Evolutionary conservation across 371 early-diverging fungal species (phyloP).

Genomic region (Circinella umbellata): DNA sequence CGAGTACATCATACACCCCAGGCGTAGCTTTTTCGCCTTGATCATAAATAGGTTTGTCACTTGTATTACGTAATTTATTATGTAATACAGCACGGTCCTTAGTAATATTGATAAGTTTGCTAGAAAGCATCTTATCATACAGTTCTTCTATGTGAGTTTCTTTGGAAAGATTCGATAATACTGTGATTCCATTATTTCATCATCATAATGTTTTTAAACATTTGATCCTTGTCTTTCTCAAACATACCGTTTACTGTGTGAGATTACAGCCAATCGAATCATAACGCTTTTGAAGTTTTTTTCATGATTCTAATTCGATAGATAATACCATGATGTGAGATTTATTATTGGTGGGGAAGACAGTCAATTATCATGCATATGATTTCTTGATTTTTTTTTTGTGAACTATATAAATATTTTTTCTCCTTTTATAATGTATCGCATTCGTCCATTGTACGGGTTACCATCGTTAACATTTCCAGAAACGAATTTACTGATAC

Average conservation of each 20-base stretch:
- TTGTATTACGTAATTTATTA: slow-evolving; percentile 90
- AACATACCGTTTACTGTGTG: slow-evolving; percentile 81
- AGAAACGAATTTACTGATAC: slow-evolving; percentile 57
- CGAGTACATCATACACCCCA: slow-evolving; percentile 91
- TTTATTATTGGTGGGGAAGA: not conserved
- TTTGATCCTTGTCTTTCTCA: slow-evolving; percentile 74
- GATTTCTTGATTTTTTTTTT: not conserved
- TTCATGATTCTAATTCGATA: slow-evolving; percentile 79
- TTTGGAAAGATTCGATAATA: slow-evolving; percentile 81
- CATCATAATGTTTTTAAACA: slow-evolving; percentile 90
- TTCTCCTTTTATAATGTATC: slow-evolving; percentile 13
- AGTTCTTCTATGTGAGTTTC: slow-evolving; percentile 87
- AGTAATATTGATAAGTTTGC: slow-evolving; percentile 97
- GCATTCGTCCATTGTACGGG: slow-evolving; percentile 49
- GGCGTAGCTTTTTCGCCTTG: slow-evolving; percentile 91
- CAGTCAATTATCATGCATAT: not conserved
- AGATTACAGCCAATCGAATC: slow-evolving; percentile 75
- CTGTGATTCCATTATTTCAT: slow-evolving; percentile 78
- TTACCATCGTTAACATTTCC: slow-evolving; percentile 55
- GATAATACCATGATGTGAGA: slow-evolving; percentile 63
- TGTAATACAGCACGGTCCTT: slow-evolving; percentile 98
- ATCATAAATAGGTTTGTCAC: slow-evolving; percentile 82
- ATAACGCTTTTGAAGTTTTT: slow-evolving; percentile 86
- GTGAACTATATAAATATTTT: not conserved
- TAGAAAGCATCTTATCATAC: slow-evolving; percentile 92